A percentile compares a stretch with the other conserved stretches of the same genome.
Conservation (phyloP, 495 filamentous ascomycete species). For the Penicillium alfredii region DNA sequence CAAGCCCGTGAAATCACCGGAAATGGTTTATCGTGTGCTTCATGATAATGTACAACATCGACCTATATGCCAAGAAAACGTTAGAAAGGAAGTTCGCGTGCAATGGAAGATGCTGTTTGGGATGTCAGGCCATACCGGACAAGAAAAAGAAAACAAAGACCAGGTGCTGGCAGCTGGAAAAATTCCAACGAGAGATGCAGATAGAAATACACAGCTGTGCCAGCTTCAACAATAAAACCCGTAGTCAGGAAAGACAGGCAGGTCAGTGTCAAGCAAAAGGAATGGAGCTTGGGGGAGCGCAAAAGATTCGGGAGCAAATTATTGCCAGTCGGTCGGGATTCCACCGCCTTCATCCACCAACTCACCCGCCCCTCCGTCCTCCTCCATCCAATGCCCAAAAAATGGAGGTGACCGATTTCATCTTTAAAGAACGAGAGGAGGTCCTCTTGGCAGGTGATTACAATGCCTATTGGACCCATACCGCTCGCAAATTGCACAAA, state of each 20-base stretch:
- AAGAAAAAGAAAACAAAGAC: neutral
- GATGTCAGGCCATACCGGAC: slow-evolving; percentile 6
- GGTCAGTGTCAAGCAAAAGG: no score
- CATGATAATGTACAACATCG: no score
- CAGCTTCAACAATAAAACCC: no score
- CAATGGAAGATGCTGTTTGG: neutral
- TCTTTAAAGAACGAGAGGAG: slow-evolving; percentile 70
- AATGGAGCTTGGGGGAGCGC: slow-evolving; percentile 5
- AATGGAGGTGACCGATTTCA: slow-evolving; percentile 89
- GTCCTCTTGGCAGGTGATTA: slow-evolving; percentile 85
- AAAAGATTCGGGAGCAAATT: slow-evolving; percentile 26
- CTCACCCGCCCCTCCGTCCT: slow-evolving; percentile 13
- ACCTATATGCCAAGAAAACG: slow-evolving; percentile 1
- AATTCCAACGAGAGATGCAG: slow-evolving; percentile 1
- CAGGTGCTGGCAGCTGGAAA: neutral
- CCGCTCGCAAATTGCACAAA: slow-evolving; percentile 75
- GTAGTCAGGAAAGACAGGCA: neutral
- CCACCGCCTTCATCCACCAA: slow-evolving; percentile 28
- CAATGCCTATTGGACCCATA: slow-evolving; percentile 72
- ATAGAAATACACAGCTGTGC: no score
- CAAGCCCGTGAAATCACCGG: slow-evolving; percentile 28
- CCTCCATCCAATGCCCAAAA: slow-evolving; percentile 8
- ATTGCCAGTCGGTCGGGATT: slow-evolving; percentile 35
- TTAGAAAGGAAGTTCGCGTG: neutral
- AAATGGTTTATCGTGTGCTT: slow-evolving; percentile 8